A percentile compares a stretch with the other conserved stretches of the same genome.
phyloP scores from a whole-genome alignment of 495 filamentous ascomycete species.

The Glutinoglossum americanum region DNA sequence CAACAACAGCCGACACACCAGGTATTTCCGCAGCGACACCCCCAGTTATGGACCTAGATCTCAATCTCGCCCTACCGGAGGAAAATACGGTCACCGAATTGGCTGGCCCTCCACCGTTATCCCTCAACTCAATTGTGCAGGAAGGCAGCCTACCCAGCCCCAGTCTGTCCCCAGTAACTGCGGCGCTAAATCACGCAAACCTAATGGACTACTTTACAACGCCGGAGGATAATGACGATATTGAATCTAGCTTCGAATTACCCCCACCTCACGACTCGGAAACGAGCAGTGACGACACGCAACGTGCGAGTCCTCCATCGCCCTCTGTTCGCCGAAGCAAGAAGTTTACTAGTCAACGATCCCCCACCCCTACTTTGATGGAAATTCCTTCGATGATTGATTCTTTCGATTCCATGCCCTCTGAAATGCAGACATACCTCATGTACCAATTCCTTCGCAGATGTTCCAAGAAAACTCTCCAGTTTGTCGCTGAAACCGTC shows the following conservation, averaged over 20 bases:
- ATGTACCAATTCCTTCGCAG: slow-evolving; percentile 88
- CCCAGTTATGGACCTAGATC: slow-evolving; percentile 16
- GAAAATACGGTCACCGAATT: background rate
- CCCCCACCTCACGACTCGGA: background rate
- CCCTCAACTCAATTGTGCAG: slow-evolving; percentile 42
- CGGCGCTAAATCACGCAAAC: slow-evolving; percentile 28
- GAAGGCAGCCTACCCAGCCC: slow-evolving; percentile 89
- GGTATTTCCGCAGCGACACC: slow-evolving; percentile 14
- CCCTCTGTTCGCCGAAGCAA: background rate
- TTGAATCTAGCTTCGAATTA: slow-evolving; percentile 16
- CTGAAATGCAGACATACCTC: slow-evolving; percentile 73
- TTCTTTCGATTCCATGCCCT: slow-evolving; percentile 73
- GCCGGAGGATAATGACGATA: slow-evolving; percentile 16
- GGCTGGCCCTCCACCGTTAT: slow-evolving; percentile 16
- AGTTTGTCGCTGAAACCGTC: slow-evolving; percentile 77
- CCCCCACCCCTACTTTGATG: slow-evolving; percentile 28
- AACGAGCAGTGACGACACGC: background rate
- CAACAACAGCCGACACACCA: slow-evolving; percentile 5
- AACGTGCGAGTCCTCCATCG: background rate
- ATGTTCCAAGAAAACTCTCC: slow-evolving; percentile 74
- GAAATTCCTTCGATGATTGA: slow-evolving; percentile 72
- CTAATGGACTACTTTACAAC: slow-evolving; percentile 19
- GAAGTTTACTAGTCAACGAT: slow-evolving; percentile 6
- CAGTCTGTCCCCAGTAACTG: slow-evolving; percentile 75
- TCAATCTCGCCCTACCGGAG: background rate